Base-by-base conservation (phyloP, 345 rosid genomes). In the Eucalyptus erythrocorys region DNA sequence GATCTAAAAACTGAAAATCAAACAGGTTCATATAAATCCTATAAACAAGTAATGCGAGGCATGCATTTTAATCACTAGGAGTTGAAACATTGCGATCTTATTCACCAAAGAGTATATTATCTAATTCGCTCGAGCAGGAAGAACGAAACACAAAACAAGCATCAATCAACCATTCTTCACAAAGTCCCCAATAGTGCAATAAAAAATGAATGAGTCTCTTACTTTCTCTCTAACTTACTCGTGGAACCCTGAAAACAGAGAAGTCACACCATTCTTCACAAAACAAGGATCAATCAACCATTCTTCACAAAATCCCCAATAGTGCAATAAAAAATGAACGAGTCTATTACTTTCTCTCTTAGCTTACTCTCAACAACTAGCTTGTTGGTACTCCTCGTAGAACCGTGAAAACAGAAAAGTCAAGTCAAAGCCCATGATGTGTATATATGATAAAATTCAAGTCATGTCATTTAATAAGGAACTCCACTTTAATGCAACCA, bases 121-220 rank as follows among this genome's bases (percentile, higher is more conserved):
- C 40, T n/a, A n/a, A 32, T n/a, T 7, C 1, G 21, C 76, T n/a
- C 11, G 34, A 66, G 79, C 71, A 61, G 19, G 34, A 30, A 30
- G 71, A 61, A 6, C 34, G 7, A 61, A 8, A 48, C 50, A 48
- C 50, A 6, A 1, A 48, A 48, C 2, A 1, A 0, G 50, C 50
- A 48, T 48, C 50, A 48, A 13, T 48, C 50, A 5, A 48, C 16
- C 50, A 13, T 48, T 48, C 50, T 48, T 48, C 50, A 48, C 50
- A 48, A 48, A 48, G 50, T 48, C 3, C 50, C 50, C 50, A 48
- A 0, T 48, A 48, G 6, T 48, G 50, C 50, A 48, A 48, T 48
- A 48, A 13, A 48, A 48, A 48, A 48, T 48, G 50, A 48, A 0
- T 13, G 50, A 48, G 50, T 48, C 50, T 48, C 50, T 48, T 14